These are phyloP conservation scores for Schizosaccharomyces versatilis DNA, from an alignment of 1,139 yeast species.

Conservation along the genomic window DNA sequence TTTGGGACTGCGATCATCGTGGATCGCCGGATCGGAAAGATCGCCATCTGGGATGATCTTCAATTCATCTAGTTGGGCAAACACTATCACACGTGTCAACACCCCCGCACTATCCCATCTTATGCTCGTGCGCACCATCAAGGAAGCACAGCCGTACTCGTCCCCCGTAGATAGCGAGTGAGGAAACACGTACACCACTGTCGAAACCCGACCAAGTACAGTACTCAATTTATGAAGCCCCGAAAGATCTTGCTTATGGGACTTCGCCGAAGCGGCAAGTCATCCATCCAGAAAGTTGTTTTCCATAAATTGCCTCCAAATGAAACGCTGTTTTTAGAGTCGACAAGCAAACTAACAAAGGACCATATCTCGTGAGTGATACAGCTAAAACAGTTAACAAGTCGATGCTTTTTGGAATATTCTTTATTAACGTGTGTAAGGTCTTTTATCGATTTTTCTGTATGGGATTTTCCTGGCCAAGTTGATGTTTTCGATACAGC, in stretches of 20 bases:
- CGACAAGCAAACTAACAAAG: conserved; percentile 71
- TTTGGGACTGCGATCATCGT: too few species aligned
- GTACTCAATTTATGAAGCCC: neutral
- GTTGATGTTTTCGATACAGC: conserved; percentile 66
- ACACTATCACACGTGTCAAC: too few species aligned
- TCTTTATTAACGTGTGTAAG: conserved; percentile 13
- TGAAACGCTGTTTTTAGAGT: conserved; percentile 73
- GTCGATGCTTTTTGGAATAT: neutral
- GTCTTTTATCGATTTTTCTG: conserved; percentile 65
- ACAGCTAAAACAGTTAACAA: neutral
- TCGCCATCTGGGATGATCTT: too few species aligned
- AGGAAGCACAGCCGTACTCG: too few species aligned
- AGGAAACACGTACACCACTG: too few species aligned
- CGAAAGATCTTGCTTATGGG: conserved; percentile 3
- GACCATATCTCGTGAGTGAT: conserved; percentile 32
- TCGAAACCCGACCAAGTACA: too few species aligned
- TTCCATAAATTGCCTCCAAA: conserved; percentile 93
- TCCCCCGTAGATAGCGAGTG: too few species aligned
- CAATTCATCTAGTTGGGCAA: too few species aligned
- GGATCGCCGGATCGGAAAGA: too few species aligned
- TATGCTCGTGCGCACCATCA: too few species aligned
- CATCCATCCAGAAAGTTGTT: conserved; percentile 34
- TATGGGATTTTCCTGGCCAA: conserved; percentile 95
- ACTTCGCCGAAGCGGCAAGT: conserved; percentile 11
- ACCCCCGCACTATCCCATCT: too few species aligned